A percentile compares a stretch with the other conserved stretches of the same genome.
Evolutionary conservation across 1,139 yeast genomes (phyloP).

Genomic region (Hyphopichia pseudoburtonii): DNA sequence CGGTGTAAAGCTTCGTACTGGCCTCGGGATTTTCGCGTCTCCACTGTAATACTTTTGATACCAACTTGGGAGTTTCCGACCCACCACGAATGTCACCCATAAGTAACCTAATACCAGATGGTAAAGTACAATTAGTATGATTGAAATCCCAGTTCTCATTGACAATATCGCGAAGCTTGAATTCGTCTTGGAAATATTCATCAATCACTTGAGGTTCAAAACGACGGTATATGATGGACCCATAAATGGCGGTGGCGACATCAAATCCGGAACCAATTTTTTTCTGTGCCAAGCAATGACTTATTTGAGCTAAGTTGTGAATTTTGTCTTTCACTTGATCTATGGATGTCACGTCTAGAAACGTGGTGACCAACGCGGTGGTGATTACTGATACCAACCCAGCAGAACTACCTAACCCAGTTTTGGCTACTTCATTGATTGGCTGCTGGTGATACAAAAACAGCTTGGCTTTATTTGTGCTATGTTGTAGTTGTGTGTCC

Average conservation of each 20-base stretch:
- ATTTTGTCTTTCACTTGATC: constrained; percentile 38
- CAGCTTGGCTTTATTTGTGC: constrained; percentile 31
- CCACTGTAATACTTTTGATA: constrained; percentile 76
- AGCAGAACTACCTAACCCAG: constrained; percentile 96
- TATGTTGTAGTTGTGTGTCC: constrained; percentile 31
- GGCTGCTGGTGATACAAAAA: constrained; percentile 62
- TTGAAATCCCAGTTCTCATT: constrained; percentile 60
- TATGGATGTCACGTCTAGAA: constrained; percentile 16
- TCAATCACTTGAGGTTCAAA: constrained; percentile 59
- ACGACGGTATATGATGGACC: constrained; percentile 79
- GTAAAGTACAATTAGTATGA: constrained; percentile 58
- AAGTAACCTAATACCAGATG: constrained; percentile 62
- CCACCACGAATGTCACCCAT: constrained; percentile 97
- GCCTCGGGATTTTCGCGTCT: constrained; percentile 49
- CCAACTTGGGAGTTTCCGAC: constrained; percentile 90
- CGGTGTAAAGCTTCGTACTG: constrained; percentile 52
- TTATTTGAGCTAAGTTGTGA: constrained; percentile 83
- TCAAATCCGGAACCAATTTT: constrained; percentile 97
- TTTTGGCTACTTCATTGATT: constrained; percentile 79
- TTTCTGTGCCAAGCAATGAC: constrained; percentile 92
- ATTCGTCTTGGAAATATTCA: constrained; percentile 23
- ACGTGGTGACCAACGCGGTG: constrained; percentile 60
- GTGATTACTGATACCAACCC: constrained; percentile 83
- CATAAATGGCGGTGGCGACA: constrained; percentile 92
- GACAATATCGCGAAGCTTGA: constrained; percentile 35